These are phyloP conservation scores for Aspergillus biplanus DNA, from an alignment of 495 filamentous ascomycete genomes.

Conservation along the genomic window DNA sequence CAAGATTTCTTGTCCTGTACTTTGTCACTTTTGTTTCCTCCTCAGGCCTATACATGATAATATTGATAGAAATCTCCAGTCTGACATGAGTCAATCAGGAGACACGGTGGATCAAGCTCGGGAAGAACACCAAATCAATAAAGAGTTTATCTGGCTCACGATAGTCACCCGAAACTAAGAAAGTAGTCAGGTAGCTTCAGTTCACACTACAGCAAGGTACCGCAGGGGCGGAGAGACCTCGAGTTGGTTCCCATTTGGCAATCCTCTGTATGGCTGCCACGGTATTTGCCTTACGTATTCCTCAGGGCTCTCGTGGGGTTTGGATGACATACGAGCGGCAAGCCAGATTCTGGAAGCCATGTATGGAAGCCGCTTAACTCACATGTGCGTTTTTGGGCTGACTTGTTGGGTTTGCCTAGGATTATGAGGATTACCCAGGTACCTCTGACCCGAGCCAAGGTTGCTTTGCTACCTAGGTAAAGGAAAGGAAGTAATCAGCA, in stretches of 20 bases:
- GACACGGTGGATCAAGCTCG: constrained; percentile 19
- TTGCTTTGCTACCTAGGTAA: not conserved
- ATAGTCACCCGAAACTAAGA: constrained; percentile 23
- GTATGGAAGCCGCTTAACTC: constrained; percentile 8
- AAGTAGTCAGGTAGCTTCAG: not conserved
- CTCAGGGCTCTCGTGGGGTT: constrained; percentile 5
- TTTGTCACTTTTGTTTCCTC: not conserved
- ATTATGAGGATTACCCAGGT: not conserved
- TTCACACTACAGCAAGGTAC: constrained; percentile 24
- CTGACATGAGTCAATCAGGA: constrained; percentile 20
- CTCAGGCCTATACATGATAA: not conserved
- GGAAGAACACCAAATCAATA: constrained; percentile 23
- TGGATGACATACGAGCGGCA: not conserved
- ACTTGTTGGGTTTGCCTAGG: not conserved
- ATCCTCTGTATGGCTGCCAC: constrained; percentile 3
- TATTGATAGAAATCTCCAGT: constrained; percentile 9
- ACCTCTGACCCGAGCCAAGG: not conserved
- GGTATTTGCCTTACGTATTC: not conserved
- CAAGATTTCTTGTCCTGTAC: not conserved
- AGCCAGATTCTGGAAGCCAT: constrained; percentile 14
- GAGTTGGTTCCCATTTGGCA: constrained; percentile 20
- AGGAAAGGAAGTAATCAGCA: not conserved
- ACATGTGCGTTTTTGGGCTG: constrained; percentile 5
- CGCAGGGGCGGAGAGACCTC: constrained; percentile 12
- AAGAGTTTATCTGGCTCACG: constrained; percentile 19